These are phyloP conservation scores for Trichoderma orchidacearum DNA, from an alignment of 495 filamentous ascomycete species.

Conservation along the genomic window DNA sequence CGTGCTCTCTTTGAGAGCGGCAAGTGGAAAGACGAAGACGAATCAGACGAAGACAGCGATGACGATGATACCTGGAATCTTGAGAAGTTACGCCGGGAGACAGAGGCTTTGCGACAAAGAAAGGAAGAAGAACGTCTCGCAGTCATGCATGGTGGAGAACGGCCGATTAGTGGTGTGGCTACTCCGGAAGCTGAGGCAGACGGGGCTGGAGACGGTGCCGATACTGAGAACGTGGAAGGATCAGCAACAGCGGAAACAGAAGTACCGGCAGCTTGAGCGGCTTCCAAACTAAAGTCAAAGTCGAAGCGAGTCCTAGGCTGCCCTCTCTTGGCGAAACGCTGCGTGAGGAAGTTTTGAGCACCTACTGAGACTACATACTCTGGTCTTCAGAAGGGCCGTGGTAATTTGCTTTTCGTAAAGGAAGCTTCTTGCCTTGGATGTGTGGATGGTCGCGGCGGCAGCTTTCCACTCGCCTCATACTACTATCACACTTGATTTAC, in stretches of 20 bases:
- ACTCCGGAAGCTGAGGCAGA: neutral
- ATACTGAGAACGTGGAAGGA: neutral
- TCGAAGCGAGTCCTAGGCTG: neutral
- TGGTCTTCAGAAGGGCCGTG: neutral
- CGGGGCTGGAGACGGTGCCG: neutral
- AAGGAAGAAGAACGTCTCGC: slow-evolving; percentile 47
- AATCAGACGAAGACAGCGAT: slow-evolving; percentile 32
- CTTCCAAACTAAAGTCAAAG: neutral
- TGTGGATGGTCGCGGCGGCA: neutral
- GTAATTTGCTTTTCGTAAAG: neutral
- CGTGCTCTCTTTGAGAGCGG: slow-evolving; percentile 91
- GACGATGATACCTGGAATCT: slow-evolving; percentile 65
- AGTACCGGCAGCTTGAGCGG: neutral
- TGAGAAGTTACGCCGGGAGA: slow-evolving; percentile 58
- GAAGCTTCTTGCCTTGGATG: neutral
- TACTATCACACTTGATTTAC: neutral
- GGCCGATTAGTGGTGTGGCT: neutral
- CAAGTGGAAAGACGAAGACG: slow-evolving; percentile 67
- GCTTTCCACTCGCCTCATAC: neutral
- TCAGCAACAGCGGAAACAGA: neutral
- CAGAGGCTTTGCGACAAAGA: slow-evolving; percentile 47
- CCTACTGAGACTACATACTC: neutral
- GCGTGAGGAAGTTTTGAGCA: neutral
- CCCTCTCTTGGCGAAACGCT: neutral
- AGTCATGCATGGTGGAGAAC: slow-evolving; percentile 2